Conservation (phyloP, 805 yeast genomes). For the Nematodospora valgi region DNA sequence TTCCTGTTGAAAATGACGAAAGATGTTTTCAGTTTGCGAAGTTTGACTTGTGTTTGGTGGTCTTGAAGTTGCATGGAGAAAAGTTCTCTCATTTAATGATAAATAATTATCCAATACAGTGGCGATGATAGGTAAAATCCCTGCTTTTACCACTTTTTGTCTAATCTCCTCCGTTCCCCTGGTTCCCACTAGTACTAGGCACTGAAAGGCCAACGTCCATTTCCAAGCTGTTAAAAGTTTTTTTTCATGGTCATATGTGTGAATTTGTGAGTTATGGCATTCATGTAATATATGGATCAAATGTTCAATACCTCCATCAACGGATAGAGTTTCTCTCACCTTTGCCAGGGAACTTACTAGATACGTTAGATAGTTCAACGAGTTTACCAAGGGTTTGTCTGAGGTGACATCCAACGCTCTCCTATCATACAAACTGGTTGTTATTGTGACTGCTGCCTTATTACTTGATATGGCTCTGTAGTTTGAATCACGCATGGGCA, state of each 20-base stretch:
- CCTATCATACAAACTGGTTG: constrained; percentile 85
- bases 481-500: constrained; percentile 81
- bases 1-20: constrained; percentile 7
- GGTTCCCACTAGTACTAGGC: constrained; percentile 86
- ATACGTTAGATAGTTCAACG: constrained; percentile 85
- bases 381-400: constrained; percentile 86
- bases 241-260: constrained; percentile 35
- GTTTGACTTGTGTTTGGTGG: constrained; percentile 11
- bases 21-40: constrained; percentile 2
- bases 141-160: constrained; percentile 85
- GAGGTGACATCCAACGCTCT: constrained; percentile 89
- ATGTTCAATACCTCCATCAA: constrained; percentile 90
- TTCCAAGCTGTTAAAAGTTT: constrained; percentile 83
- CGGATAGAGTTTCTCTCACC: constrained; percentile 84
- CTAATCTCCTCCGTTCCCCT: constrained; percentile 87
- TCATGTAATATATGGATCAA: constrained; percentile 81
- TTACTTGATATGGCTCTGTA: constrained; percentile 74
- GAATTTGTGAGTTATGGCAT: constrained; percentile 48
- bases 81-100: constrained; percentile 37
- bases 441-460: constrained; percentile 88
- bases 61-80: constrained; percentile 28
- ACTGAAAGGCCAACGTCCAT: constrained; percentile 94
- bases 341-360: constrained; percentile 81
- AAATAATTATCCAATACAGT: constrained; percentile 89
- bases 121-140: constrained; percentile 85